phyloP scores from a whole-genome alignment of 495 filamentous ascomycete species.

The Penicillium coffeae region DNA sequence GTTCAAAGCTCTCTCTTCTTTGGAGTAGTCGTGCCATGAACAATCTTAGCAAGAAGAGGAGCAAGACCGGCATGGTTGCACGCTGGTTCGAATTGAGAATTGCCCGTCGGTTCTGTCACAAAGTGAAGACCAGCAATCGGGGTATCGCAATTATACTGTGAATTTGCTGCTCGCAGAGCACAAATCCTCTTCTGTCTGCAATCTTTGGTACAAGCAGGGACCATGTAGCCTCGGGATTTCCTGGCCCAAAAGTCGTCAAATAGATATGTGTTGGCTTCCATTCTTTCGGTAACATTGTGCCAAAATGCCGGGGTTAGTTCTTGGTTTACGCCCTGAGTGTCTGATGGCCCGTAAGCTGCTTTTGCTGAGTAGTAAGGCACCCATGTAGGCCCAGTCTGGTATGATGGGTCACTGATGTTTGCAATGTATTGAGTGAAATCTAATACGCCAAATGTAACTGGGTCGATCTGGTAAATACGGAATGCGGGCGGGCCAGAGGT shows the following conservation, averaged over 20 bases:
- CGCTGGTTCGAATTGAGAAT: slow-evolving; percentile 8
- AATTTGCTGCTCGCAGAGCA: slow-evolving; percentile 34
- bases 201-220: slow-evolving; percentile 25
- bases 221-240: slow-evolving; percentile 33
- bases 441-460: slow-evolving; percentile 49
- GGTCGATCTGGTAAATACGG: slow-evolving; percentile 55
- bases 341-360: slow-evolving; percentile 52
- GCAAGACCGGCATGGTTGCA: slow-evolving; percentile 28
- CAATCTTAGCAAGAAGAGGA: slow-evolving; percentile 19
- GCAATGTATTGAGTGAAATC: slow-evolving; percentile 52
- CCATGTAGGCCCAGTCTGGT: slow-evolving; percentile 44
- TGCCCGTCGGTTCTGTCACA: too few species aligned
- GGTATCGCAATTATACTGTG: slow-evolving; percentile 30
- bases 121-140: slow-evolving; percentile 20
- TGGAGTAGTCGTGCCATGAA: slow-evolving; percentile 4
- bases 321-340: slow-evolving; percentile 19
- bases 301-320: slow-evolving; percentile 56
- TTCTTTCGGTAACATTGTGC: slow-evolving; percentile 51
- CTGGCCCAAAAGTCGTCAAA: slow-evolving; percentile 39
- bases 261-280: slow-evolving; percentile 29
- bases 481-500: slow-evolving; percentile 51
- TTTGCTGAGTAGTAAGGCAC: slow-evolving; percentile 51
- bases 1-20: slow-evolving; percentile 1
- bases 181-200: slow-evolving; percentile 41
- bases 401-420: slow-evolving; percentile 43